phyloP scores from a whole-genome alignment of 495 filamentous ascomycete genomes.

The Penicillium flavigenum region DNA sequence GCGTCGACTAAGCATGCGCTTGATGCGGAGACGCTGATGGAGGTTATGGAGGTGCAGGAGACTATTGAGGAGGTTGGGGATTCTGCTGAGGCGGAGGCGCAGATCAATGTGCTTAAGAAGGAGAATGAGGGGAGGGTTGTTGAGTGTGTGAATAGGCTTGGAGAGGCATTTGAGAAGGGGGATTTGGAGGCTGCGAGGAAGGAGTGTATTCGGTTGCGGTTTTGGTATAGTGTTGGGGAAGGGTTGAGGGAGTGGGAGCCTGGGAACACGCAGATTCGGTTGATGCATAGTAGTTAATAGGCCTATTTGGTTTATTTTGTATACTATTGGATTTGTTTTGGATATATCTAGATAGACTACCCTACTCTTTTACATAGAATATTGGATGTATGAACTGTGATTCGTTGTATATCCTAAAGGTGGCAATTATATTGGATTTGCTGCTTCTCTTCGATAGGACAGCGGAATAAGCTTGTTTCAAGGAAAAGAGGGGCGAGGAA shows the following conservation, averaged over 20 bases:
- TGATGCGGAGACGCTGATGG: slow-evolving; percentile 72
- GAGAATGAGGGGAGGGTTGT: slow-evolving; percentile 68
- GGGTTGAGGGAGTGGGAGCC: slow-evolving; percentile 80
- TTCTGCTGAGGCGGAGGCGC: slow-evolving; percentile 58
- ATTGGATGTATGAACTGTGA: not conserved
- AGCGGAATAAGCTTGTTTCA: not conserved
- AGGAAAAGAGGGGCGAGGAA: not conserved
- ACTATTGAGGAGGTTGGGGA: slow-evolving; percentile 65
- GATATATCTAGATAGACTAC: slow-evolving; percentile 2
- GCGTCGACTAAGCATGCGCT: slow-evolving; percentile 61
- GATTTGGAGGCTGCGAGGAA: slow-evolving; percentile 64
- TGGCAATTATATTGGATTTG: not conserved
- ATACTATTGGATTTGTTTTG: slow-evolving; percentile 3
- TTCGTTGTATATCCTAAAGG: not conserved
- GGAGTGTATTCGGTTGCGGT: slow-evolving; percentile 77
- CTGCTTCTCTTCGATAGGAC: not conserved
- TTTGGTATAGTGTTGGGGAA: slow-evolving; percentile 88
- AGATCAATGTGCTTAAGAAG: slow-evolving; percentile 56
- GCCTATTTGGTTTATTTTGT: not conserved
- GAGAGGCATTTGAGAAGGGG: slow-evolving; percentile 59
- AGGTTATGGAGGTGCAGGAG: slow-evolving; percentile 86
- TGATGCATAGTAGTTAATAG: slow-evolving; percentile 51
- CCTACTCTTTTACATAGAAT: not conserved
- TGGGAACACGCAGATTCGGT: slow-evolving; percentile 61
- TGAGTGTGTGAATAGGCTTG: slow-evolving; percentile 58